Base-by-base conservation (phyloP, 2,329 filamentous ascomycete genomes). In the Sclerotinia glacialis region DNA sequence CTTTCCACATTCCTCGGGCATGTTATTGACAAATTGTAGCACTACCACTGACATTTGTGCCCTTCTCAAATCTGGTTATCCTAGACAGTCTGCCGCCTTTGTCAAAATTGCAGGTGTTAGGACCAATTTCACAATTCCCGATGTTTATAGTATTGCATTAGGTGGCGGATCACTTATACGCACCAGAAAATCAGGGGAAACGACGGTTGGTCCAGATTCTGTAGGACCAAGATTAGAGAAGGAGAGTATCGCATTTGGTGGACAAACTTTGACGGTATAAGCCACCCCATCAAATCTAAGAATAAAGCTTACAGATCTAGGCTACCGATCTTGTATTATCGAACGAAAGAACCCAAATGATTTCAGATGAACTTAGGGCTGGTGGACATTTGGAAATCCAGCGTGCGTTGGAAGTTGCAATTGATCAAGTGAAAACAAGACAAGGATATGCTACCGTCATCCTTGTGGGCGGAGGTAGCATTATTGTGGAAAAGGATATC, bases 31-130 rank as follows among this genome's bases (percentile, higher is more conserved):
- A 40, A 34, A 16, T 52, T 31, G 34, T 49, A 75, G 86, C 14
- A 88, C 86, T 0, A 87, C 85, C 0, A 85, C 84, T 2, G 86
- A 88, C 73, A 82, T 87, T 11, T 85, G 85, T 34, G 79, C 84
- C 0, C 74, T 88, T 2, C 77, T 86, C 1, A 81, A 83, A 0
- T 85, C 82, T 2, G 86, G 86, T 0, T 87, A 87, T 56, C 86
- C 86, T 0, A 80, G 85, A 26, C 85, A 87, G 69, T 84, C 86
- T 4, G 80, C 84, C 0, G 83, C 83, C 0, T 87, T 84, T 64
- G 83, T 84, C 12, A 82, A 85, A 65, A 78, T 88, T 5, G 84
- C 81, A 2, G 85, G 85, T 1, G 84, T 88, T 0, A 78, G 84
- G 18, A 86, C 85, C 50, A 85, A 85, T 21, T 88, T 86, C 69